Evolutionary conservation across 768 basidiomycete genomes (phyloP), one percentile per base, ranked within the genome.

Genomic region (Xerocomellus amylosporus): DNA sequence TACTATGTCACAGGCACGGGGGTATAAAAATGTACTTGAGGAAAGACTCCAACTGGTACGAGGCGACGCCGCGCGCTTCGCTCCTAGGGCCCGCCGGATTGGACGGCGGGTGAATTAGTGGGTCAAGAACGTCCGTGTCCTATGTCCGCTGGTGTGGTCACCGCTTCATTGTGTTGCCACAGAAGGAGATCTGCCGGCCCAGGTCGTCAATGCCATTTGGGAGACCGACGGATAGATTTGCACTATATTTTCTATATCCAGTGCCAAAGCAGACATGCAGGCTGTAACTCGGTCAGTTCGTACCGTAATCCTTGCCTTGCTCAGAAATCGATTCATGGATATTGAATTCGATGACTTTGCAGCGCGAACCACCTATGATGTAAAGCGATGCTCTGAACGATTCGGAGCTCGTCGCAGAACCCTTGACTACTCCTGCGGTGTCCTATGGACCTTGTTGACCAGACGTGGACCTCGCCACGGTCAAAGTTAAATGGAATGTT

Each of bases 21-120:
- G 14, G 38, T 13, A 31, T 12, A 33, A 55, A 55, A 37, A 22
- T 15, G 15, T 42, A 34, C 39, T 46, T 30, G 37, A 42, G 55
- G 49, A 41, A 54, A 65, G 28, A n/a, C 22, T 31, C 9, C n/a
- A 55, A 30, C 49, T 58, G 22, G 44, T 51, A 48, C 13, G 12
- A 53, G 53, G 31, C 15, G 46, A 30, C 36, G 53, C 40, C 43
- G 59, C 49, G 20, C n/a, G 34, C 49, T 53, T 49, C 55, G 37
- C 49, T 30, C 10, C 19, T 33, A 39, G 19, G 39, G 31, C 33
- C 60, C 58, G 55, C 53, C 30, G 40, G 53, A 24, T 40, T n/a
- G 41, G 33, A 34, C 2, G 51, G 40, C 1, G 51, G 40, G 30
- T 22, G 28, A 33, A 45, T 30, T 47, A 36, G 49, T 34, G 34